Conservation (phyloP, 106 monocot genomes). For the Dendrobium officinale region DNA sequence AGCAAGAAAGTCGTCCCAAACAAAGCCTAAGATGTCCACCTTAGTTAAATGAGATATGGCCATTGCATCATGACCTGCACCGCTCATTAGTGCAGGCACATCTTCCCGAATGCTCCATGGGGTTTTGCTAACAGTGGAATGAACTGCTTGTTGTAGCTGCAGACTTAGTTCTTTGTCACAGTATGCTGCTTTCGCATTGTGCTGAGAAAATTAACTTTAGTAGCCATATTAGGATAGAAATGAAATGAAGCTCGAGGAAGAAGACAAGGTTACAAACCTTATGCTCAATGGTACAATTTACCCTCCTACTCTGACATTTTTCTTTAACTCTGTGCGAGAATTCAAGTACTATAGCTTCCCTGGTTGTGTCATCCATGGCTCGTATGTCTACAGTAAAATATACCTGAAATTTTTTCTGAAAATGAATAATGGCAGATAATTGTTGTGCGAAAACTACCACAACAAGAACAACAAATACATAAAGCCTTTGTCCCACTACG, state of each 20-base stretch:
- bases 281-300: constrained; percentile 62
- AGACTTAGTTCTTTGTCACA: constrained; percentile 53
- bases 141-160: constrained; percentile 56
- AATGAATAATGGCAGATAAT: background rate
- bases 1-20: no score
- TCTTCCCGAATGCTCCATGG: constrained; percentile 21
- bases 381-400: constrained; percentile 85
- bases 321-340: constrained; percentile 41
- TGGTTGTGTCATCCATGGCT: constrained; percentile 59
- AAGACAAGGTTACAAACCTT: constrained; percentile 38
- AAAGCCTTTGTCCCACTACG: no score
- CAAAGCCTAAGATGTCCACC: constrained; percentile 9
- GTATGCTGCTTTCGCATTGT: constrained; percentile 49
- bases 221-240: background rate
- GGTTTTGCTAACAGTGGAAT: constrained; percentile 35
- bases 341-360: constrained; percentile 55
- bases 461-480: no score
- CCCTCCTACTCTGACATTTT: constrained; percentile 55
- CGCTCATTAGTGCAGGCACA: constrained; percentile 77
- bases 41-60: constrained; percentile 46
- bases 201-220: constrained; percentile 38
- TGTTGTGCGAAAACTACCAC: background rate
- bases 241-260: background rate
- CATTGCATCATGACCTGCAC: constrained; percentile 89
- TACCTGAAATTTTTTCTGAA: constrained; percentile 35